These are phyloP conservation scores for Allomyces arbusculus DNA, from an alignment of 192 early-diverging fungal genomes.

Conservation along the genomic window DNA sequence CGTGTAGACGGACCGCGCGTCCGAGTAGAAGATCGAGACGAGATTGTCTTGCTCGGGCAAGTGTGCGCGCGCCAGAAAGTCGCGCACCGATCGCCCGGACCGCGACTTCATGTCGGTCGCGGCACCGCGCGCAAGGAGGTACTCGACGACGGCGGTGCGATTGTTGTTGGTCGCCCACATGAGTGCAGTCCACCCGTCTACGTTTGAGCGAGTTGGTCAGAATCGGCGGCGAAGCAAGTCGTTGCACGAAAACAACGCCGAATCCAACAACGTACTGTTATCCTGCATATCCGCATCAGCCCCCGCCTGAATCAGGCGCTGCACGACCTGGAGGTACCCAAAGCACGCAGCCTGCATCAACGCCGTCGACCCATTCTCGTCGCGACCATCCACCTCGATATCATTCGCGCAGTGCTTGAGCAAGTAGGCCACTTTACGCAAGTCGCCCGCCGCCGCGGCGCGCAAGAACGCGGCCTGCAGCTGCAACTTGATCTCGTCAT, in stretches of 20 bases:
- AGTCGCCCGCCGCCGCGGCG: slow-evolving; percentile 55
- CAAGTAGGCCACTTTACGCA: slow-evolving; percentile 33
- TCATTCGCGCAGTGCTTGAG: slow-evolving; percentile 30
- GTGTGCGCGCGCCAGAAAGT: slow-evolving; percentile 29
- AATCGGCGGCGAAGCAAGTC: no score
- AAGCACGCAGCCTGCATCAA: slow-evolving; percentile 78
- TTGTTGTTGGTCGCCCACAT: slow-evolving; percentile 81
- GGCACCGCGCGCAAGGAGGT: slow-evolving; percentile 60
- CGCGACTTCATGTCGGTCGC: slow-evolving; percentile 39
- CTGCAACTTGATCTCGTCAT: background rate
- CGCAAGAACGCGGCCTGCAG: slow-evolving; percentile 23
- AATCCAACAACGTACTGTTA: slow-evolving; percentile 33
- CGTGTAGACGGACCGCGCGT: background rate
- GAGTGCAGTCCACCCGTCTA: slow-evolving; percentile 67
- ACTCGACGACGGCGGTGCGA: slow-evolving; percentile 44
- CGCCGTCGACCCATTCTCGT: slow-evolving; percentile 70
- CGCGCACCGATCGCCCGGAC: slow-evolving; percentile 49
- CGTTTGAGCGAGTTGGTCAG: background rate
- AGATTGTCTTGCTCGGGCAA: background rate
- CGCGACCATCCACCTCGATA: slow-evolving; percentile 59
- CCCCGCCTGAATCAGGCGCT: slow-evolving; percentile 45
- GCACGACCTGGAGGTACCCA: slow-evolving; percentile 51
- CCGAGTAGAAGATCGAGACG: background rate
- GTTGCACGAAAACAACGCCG: no score
- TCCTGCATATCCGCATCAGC: slow-evolving; percentile 58